Evolutionary conservation across 306 rosid genomes (phyloP).

Genomic region (Oxytropis ochrocephala): DNA sequence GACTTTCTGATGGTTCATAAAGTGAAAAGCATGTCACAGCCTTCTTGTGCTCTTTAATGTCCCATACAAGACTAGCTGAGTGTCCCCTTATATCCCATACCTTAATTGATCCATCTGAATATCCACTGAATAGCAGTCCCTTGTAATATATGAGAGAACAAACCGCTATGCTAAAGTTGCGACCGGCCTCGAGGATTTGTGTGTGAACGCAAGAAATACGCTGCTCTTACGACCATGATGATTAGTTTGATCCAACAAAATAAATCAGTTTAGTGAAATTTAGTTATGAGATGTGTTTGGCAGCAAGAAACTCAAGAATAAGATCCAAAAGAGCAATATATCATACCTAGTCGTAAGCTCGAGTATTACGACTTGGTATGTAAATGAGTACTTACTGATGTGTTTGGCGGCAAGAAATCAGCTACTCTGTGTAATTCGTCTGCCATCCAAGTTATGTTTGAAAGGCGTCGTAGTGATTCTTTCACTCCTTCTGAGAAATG

Average conservation of each 20-base stretch:
- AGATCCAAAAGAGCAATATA: neutral
- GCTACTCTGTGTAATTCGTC: slow-evolving; percentile 75
- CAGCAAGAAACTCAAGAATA: neutral
- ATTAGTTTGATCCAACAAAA: slow-evolving; percentile 24
- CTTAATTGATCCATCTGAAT: slow-evolving; percentile 77
- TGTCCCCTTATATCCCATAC: slow-evolving; percentile 79
- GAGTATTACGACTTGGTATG: slow-evolving; percentile 1
- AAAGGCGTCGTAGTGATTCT: slow-evolving; percentile 71
- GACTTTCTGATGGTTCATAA: slow-evolving; percentile 51
- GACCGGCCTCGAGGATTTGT: slow-evolving; percentile 68
- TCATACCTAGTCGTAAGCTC: too few relatives aligned
- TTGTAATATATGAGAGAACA: slow-evolving; percentile 72
- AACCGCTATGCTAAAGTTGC: slow-evolving; percentile 44
- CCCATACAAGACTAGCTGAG: slow-evolving; percentile 66
- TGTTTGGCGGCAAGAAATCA: slow-evolving; percentile 53
- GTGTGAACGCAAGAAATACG: slow-evolving; percentile 83
- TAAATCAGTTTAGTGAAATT: slow-evolving; percentile 23
- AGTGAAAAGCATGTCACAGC: slow-evolving; percentile 71
- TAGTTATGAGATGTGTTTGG: too few relatives aligned
- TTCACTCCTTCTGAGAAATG: slow-evolving; percentile 74
- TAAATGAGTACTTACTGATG: slow-evolving; percentile 54
- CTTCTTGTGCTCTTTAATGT: slow-evolving; percentile 61
- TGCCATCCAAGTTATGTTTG: slow-evolving; percentile 70
- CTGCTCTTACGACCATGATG: slow-evolving; percentile 50
- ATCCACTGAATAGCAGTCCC: slow-evolving; percentile 68